Conservation (phyloP, 306 rosid genomes). For the Sicyos baderoa region DNA sequence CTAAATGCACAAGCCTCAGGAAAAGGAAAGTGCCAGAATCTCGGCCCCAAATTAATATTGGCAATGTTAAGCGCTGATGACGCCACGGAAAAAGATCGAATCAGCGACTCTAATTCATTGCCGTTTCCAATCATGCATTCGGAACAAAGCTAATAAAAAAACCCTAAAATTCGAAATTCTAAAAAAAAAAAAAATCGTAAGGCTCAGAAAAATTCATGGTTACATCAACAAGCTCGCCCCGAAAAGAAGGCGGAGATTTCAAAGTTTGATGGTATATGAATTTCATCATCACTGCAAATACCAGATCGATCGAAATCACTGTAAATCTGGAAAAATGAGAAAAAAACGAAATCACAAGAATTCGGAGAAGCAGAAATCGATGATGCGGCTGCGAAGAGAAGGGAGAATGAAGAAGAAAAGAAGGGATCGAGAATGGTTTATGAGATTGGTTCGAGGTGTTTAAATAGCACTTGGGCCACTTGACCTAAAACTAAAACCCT, state of each 20-base stretch:
- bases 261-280: slow-evolving; percentile 83
- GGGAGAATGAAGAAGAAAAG: not conserved
- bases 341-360: no score
- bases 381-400: not conserved
- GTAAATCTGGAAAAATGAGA: not conserved
- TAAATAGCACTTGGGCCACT: not conserved
- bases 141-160: not conserved
- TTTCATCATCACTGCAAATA: slow-evolving; percentile 46
- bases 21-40: slow-evolving; percentile 50
- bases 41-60: slow-evolving; percentile 50
- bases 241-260: slow-evolving; percentile 38
- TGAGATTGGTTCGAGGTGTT: not conserved
- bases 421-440: not conserved
- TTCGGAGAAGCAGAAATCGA: not conserved
- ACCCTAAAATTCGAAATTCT: not conserved
- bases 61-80: slow-evolving; percentile 89
- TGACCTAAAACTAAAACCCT: not conserved
- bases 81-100: slow-evolving; percentile 39
- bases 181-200: not conserved
- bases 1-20: slow-evolving; percentile 55
- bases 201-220: slow-evolving; percentile 49
- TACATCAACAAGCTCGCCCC: slow-evolving; percentile 58
- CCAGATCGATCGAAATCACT: not conserved
- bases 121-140: slow-evolving; percentile 25
- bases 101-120: slow-evolving; percentile 98